Conservation (phyloP, 441 rosid genomes). For the Sinapis alba region DNA sequence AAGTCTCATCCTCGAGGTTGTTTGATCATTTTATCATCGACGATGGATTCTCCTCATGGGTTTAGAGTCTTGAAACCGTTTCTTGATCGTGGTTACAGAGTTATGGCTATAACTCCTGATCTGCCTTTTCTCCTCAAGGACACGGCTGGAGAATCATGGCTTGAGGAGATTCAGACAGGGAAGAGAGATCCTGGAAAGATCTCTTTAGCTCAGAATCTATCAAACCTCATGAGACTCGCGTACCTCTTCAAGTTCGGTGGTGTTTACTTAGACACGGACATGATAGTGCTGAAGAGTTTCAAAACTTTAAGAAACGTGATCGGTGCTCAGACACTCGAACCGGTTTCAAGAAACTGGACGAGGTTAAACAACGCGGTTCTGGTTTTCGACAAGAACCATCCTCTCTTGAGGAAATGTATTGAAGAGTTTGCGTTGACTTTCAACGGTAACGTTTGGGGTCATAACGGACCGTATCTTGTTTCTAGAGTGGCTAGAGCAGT, state of each 20-base stretch:
- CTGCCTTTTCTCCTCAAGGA: constrained; percentile 47
- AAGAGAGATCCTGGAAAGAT: constrained; percentile 59
- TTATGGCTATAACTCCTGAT: constrained; percentile 56
- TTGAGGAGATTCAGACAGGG: constrained; percentile 45
- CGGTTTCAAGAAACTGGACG: constrained; percentile 54
- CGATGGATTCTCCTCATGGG: constrained; percentile 56
- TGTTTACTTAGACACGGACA: constrained; percentile 59
- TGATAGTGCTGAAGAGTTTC: constrained; percentile 51
- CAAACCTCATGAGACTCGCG: constrained; percentile 59
- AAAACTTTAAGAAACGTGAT: constrained; percentile 49
- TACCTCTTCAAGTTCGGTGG: constrained; percentile 61
- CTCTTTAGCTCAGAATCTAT: constrained; percentile 59
- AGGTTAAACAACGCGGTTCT: constrained; percentile 66
- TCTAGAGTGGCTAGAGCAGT: constrained; percentile 58
- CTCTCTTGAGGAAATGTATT: constrained; percentile 49
- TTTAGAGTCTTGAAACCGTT: constrained; percentile 47
- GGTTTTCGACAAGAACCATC: constrained; percentile 59
- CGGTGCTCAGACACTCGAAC: constrained; percentile 61
- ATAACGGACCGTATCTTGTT: constrained; percentile 70
- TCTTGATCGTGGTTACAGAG: constrained; percentile 45
- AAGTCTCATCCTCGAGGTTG: constrained; percentile 53
- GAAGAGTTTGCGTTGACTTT: constrained; percentile 61
- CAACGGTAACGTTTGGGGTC: constrained; percentile 69
- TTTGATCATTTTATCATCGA: constrained; percentile 54
- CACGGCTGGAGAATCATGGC: constrained; percentile 61